These are phyloP conservation scores for Pichia phayaonensis DNA, from an alignment of 805 yeast species.

Conservation along the genomic window DNA sequence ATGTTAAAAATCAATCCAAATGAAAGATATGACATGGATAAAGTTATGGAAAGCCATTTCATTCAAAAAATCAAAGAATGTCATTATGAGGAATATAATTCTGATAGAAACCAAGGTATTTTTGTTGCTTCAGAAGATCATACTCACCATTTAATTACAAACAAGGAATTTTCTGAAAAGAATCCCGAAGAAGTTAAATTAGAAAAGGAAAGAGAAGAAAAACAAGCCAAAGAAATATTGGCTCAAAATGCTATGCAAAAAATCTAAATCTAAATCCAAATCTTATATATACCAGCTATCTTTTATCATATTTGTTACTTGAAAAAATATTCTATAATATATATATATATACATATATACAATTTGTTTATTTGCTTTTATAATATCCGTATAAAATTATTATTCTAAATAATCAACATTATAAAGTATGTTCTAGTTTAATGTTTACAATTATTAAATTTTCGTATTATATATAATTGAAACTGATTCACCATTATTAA, in stretches of 20 bases:
- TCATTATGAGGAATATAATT: conserved; percentile 23
- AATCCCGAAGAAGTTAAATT: conserved; percentile 29
- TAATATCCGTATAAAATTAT: not conserved
- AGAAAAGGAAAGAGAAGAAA: conserved; percentile 7
- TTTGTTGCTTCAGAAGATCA: conserved; percentile 35
- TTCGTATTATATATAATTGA: conserved; percentile 89
- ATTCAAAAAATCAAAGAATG: conserved; percentile 51
- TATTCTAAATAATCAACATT: not conserved
- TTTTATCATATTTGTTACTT: not conserved
- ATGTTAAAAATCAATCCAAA: conserved; percentile 61
- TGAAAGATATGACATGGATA: conserved; percentile 51
- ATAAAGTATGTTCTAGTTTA: not conserved
- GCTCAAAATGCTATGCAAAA: not conserved
- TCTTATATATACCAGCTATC: not conserved
- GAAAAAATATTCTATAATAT: not conserved
- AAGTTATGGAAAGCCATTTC: conserved; percentile 53
- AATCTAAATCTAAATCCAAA: not conserved
- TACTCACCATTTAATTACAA: conserved; percentile 61
- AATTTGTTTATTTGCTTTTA: not conserved
- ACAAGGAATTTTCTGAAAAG: conserved; percentile 44
- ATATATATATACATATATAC: not conserved
- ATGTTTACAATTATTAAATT: conserved; percentile 28
- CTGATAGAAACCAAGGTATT: conserved; percentile 11
- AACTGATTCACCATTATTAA: conserved; percentile 95
- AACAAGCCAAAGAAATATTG: conserved; percentile 4